Percentiles rank a stretch among this genome's conserved stretches.
These are phyloP conservation scores for Microcera coccophila DNA, from an alignment of 2,329 filamentous ascomycete genomes.

Conservation along the genomic window DNA sequence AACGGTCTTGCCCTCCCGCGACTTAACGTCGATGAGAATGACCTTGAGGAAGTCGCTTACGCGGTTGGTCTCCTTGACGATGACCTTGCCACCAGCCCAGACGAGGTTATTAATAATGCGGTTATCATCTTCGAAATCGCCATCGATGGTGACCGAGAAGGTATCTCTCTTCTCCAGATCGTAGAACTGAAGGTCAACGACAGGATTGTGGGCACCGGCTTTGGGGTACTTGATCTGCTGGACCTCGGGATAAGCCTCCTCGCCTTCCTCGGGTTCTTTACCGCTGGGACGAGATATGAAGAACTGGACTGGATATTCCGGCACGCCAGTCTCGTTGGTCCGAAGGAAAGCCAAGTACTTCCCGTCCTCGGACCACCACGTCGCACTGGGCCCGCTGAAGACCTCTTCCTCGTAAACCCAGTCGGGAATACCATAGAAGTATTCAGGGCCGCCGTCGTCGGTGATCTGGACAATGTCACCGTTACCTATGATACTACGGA, in stretches of 20 bases:
- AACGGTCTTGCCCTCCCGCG: constrained; percentile 71
- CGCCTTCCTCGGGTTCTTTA: constrained; percentile 57
- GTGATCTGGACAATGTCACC: constrained; percentile 69
- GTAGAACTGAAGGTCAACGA: constrained; percentile 84
- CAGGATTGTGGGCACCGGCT: constrained; percentile 86
- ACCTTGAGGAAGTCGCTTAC: constrained; percentile 90
- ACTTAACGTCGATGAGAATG: constrained; percentile 74
- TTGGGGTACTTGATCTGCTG: constrained; percentile 96
- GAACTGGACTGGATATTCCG: constrained; percentile 89
- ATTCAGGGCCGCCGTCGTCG: constrained; percentile 76
- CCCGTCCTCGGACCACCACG: constrained; percentile 93
- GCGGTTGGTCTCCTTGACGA: constrained; percentile 89
- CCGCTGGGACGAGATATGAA: constrained; percentile 85
- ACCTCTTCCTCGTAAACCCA: constrained; percentile 82
- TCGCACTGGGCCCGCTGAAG: constrained; percentile 72
- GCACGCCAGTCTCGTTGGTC: constrained; percentile 89
- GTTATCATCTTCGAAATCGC: constrained; percentile 75
- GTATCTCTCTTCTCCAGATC: constrained; percentile 72
- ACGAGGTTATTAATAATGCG: constrained; percentile 89
- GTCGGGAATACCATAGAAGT: constrained; percentile 94
- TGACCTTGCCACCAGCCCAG: constrained; percentile 80
- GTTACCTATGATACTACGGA: constrained; percentile 58
- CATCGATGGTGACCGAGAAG: constrained; percentile 74
- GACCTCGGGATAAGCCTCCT: constrained; percentile 88
- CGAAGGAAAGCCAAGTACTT: constrained; percentile 86